Evolutionary conservation across 2,329 filamentous ascomycete genomes (phyloP).

Genomic region (Trichoderma sp.): DNA sequence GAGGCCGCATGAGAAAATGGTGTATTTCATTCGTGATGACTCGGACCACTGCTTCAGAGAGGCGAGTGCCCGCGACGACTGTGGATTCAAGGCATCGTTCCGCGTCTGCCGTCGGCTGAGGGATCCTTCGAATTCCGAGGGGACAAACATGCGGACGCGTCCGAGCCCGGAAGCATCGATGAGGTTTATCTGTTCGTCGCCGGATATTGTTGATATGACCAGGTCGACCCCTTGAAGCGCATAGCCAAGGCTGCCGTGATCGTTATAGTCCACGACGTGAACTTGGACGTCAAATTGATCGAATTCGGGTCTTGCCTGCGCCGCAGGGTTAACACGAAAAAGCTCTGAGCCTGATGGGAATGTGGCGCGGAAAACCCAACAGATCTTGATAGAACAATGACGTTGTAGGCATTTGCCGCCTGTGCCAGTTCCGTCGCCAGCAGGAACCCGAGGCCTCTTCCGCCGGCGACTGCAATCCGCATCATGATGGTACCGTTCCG

Average conservation of each 20-base stretch:
- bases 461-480: conserved; percentile 49
- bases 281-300: conserved; percentile 60
- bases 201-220: conserved; percentile 70
- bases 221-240: conserved; percentile 69
- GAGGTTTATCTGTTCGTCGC: conserved; percentile 62
- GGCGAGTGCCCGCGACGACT: conserved; percentile 53
- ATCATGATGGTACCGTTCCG: conserved; percentile 35
- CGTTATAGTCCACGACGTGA: conserved; percentile 63
- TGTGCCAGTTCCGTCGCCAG: conserved; percentile 55
- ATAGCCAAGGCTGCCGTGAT: conserved; percentile 56
- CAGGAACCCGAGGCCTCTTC: conserved; percentile 43
- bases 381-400: conserved; percentile 65
- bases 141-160: conserved; percentile 66
- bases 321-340: conserved; percentile 24
- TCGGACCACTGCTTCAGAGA: conserved; percentile 53
- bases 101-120: conserved; percentile 49
- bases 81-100: conserved; percentile 60
- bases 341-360: neutral
- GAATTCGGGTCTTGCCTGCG: conserved; percentile 53
- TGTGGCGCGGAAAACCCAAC: conserved; percentile 27
- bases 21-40: conserved; percentile 58
- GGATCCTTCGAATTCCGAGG: conserved; percentile 71
- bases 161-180: conserved; percentile 67
- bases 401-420: conserved; percentile 57
- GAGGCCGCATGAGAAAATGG: conserved; percentile 69